Percentiles rank a stretch among this genome's conserved stretches.
phyloP scores from a whole-genome alignment of 2,329 filamentous ascomycete genomes.

The Ophiostoma himal-ulmi region DNA sequence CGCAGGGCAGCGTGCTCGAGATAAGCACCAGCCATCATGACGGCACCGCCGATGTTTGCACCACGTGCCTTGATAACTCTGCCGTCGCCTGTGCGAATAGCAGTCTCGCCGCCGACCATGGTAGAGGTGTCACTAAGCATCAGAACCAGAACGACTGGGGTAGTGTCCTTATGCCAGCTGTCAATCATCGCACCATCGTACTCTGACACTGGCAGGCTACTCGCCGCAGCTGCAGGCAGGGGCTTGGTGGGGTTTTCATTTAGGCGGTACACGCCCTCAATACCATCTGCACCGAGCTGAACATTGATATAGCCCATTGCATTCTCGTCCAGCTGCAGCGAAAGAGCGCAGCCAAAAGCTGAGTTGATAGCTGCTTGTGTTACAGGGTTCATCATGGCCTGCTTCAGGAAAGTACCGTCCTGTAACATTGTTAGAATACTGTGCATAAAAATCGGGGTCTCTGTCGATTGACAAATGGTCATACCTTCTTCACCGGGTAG shows the following conservation, averaged over 20 bases:
- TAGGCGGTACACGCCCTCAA: conserved; percentile 22
- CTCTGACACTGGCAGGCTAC: not conserved
- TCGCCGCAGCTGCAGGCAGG: not conserved
- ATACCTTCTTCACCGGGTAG: conserved; percentile 14
- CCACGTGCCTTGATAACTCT: conserved; percentile 23
- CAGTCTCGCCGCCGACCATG: conserved; percentile 24
- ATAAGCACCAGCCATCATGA: conserved; percentile 24
- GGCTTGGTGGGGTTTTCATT: conserved; percentile 19
- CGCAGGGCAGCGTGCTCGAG: conserved; percentile 24
- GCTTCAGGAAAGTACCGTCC: conserved; percentile 12
- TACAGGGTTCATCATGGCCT: conserved; percentile 14
- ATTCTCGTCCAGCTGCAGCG: conserved; percentile 21
- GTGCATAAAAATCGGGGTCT: not conserved
- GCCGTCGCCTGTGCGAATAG: conserved; percentile 20
- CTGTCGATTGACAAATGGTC: not conserved
- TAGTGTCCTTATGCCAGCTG: conserved; percentile 25
- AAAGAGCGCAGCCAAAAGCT: conserved; percentile 5
- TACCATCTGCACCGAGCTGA: conserved; percentile 23
- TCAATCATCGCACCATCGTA: conserved; percentile 19
- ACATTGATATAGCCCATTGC: conserved; percentile 26
- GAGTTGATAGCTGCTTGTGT: conserved; percentile 11
- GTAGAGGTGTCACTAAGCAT: conserved; percentile 26
- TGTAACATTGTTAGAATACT: not conserved
- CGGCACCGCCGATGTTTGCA: conserved; percentile 22
- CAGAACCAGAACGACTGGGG: conserved; percentile 21